A percentile compares a stretch with the other conserved stretches of the same genome.
Evolutionary conservation across 2,329 filamentous ascomycete species (phyloP).

Genomic region (Aspergillus brunneoviolaceus): DNA sequence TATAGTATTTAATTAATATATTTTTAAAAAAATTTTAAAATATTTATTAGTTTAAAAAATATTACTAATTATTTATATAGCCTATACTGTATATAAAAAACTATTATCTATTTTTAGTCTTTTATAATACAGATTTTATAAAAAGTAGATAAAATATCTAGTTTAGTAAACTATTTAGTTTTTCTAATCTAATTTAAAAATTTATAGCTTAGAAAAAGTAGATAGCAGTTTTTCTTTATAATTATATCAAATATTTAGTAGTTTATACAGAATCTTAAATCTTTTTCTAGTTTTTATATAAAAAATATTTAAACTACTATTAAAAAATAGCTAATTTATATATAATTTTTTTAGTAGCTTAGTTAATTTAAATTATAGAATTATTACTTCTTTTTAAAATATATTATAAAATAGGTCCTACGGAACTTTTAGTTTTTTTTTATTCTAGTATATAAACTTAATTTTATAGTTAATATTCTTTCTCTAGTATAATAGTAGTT

Average conservation of each 20-base stretch:
- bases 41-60: not conserved
- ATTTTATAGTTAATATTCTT: not conserved
- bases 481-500: not conserved
- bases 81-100: conserved; percentile 3
- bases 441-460: conserved; percentile 3
- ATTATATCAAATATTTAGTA: no score
- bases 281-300: no score
- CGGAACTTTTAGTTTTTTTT: not conserved
- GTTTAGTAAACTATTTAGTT: not conserved
- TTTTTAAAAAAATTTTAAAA: not conserved
- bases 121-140: not conserved
- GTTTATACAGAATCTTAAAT: no score
- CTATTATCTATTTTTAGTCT: not conserved
- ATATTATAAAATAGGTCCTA: not conserved
- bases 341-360: no score
- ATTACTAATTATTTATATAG: conserved; percentile 1
- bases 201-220: not conserved
- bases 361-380: no score
- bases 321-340: no score
- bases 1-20: not conserved
- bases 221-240: no score
- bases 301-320: no score
- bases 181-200: not conserved
- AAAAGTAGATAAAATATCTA: not conserved
- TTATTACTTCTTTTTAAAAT: no score